A percentile compares a stretch with the other conserved stretches of the same genome.
These are phyloP conservation scores for Sarocladium kiliense DNA, from an alignment of 2,329 filamentous ascomycete genomes.

Conservation along the genomic window DNA sequence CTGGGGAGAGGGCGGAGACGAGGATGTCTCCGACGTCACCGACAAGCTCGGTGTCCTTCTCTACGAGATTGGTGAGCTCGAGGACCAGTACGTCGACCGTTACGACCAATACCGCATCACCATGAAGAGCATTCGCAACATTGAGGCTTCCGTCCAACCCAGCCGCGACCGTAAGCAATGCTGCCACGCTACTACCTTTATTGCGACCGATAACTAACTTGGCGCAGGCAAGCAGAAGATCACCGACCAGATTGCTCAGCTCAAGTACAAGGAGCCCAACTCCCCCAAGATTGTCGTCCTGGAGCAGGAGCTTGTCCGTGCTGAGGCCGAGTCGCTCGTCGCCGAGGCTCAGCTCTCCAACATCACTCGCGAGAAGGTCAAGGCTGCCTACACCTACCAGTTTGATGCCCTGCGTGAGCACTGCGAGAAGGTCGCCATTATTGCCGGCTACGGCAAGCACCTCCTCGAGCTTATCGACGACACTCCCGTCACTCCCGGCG, in stretches of 20 bases:
- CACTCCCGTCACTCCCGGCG: slow-evolving; percentile 91
- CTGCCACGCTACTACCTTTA: background rate
- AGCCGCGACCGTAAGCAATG: slow-evolving; percentile 79
- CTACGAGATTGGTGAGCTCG: slow-evolving; percentile 96
- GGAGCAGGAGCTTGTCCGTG: slow-evolving; percentile 96
- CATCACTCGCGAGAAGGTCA: slow-evolving; percentile 98
- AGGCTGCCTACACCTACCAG: slow-evolving; percentile 96
- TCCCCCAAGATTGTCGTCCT: slow-evolving; percentile 96
- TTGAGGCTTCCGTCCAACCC: slow-evolving; percentile 96
- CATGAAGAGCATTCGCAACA: slow-evolving; percentile 99
- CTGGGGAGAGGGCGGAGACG: slow-evolving; percentile 93
- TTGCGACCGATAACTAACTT: slow-evolving; percentile 10
- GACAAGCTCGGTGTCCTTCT: slow-evolving; percentile 97
- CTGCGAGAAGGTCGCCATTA: slow-evolving; percentile 96
- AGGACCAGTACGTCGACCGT: slow-evolving; percentile 96
- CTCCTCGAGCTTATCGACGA: slow-evolving; percentile 96
- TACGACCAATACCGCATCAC: slow-evolving; percentile 99
- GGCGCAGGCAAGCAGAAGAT: slow-evolving; percentile 91
- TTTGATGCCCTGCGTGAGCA: slow-evolving; percentile 97
- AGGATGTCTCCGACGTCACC: slow-evolving; percentile 97
- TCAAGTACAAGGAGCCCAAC: slow-evolving; percentile 99
- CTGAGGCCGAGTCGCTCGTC: slow-evolving; percentile 97
- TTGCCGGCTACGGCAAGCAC: slow-evolving; percentile 96
- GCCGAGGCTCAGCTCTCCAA: slow-evolving; percentile 98
- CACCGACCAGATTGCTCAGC: slow-evolving; percentile 94